Percentiles rank a stretch among this genome's conserved stretches.
Conservation (phyloP, 2,329 filamentous ascomycete genomes). For the Beauveria brongniartii region DNA sequence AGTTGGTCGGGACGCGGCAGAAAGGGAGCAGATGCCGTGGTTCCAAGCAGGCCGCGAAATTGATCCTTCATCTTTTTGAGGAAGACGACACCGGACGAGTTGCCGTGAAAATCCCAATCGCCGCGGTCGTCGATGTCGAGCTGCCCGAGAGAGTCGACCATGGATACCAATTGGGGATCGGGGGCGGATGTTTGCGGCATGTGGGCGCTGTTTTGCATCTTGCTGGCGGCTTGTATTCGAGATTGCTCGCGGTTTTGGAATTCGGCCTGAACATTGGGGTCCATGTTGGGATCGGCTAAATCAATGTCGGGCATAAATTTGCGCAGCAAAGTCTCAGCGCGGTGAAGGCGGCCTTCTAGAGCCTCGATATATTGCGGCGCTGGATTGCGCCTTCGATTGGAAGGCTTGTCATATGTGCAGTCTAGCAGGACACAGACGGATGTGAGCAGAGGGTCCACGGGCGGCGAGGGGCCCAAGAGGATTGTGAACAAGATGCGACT, state of each 20-base stretch:
- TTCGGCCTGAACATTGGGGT: slow-evolving; percentile 67
- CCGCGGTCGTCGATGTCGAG: slow-evolving; percentile 87
- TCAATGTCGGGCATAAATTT: slow-evolving; percentile 78
- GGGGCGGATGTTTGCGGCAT: slow-evolving; percentile 34
- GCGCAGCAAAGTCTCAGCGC: slow-evolving; percentile 71
- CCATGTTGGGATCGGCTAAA: slow-evolving; percentile 75
- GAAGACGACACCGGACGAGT: slow-evolving; percentile 86
- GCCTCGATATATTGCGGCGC: slow-evolving; percentile 90
- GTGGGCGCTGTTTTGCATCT: slow-evolving; percentile 30
- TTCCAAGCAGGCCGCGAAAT: slow-evolving; percentile 68
- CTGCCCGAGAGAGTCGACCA: slow-evolving; percentile 89
- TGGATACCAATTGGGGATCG: slow-evolving; percentile 76
- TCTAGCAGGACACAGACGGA: slow-evolving; percentile 42
- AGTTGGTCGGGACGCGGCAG: slow-evolving; percentile 43
- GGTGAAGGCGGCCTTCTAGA: slow-evolving; percentile 72
- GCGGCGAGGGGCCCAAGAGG: not conserved
- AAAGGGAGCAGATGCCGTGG: slow-evolving; percentile 52
- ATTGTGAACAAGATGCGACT: slow-evolving; percentile 19
- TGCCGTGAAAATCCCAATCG: slow-evolving; percentile 91
- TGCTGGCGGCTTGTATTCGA: slow-evolving; percentile 35
- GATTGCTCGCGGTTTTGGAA: slow-evolving; percentile 47
- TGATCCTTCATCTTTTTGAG: slow-evolving; percentile 80
- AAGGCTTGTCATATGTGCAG: slow-evolving; percentile 92
- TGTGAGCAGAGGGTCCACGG: not conserved
- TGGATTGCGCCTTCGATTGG: slow-evolving; percentile 82